These are phyloP conservation scores for Beauveria australis DNA, from an alignment of 2,329 filamentous ascomycete genomes.

Conservation along the genomic window DNA sequence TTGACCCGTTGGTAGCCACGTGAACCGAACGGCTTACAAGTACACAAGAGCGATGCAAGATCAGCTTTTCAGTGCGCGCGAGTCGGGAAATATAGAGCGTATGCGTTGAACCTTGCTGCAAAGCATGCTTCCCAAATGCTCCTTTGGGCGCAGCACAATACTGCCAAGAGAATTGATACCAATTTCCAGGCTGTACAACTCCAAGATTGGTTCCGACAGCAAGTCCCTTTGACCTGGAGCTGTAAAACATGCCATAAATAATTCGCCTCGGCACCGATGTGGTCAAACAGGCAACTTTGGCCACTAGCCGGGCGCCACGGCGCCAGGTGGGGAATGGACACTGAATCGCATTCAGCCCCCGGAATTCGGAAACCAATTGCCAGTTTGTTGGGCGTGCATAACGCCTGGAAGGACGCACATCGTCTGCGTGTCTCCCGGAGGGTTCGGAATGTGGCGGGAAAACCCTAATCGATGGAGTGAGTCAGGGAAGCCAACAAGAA, in stretches of 20 bases:
- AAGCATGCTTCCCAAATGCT: not conserved
- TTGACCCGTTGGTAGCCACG: not conserved
- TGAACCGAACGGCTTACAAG: not conserved
- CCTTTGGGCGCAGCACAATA: not conserved
- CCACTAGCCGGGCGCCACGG: not conserved
- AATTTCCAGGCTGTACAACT: not conserved
- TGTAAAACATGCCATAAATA: not conserved
- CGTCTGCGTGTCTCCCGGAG: not conserved
- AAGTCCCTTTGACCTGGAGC: not conserved
- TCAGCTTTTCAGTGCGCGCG: not conserved
- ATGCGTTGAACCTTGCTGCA: not conserved
- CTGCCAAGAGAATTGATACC: not conserved
- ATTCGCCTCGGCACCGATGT: not conserved
- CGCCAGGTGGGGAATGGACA: not conserved
- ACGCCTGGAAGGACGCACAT: not conserved
- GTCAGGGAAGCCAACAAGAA: not conserved
- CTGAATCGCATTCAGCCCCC: slow-evolving; percentile 5
- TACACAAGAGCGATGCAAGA: not conserved
- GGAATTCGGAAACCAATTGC: not conserved
- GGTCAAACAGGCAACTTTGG: not conserved
- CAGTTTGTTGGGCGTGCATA: not conserved
- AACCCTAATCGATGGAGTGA: not conserved
- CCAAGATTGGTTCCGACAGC: not conserved
- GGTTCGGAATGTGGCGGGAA: not conserved
- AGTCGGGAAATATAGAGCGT: not conserved